Percentiles rank a stretch among this genome's conserved stretches.
These are phyloP conservation scores for Pseudisothecium myosuroides DNA, from an alignment of 225 moss, liverwort and hornwort genomes.

Conservation along the genomic window DNA sequence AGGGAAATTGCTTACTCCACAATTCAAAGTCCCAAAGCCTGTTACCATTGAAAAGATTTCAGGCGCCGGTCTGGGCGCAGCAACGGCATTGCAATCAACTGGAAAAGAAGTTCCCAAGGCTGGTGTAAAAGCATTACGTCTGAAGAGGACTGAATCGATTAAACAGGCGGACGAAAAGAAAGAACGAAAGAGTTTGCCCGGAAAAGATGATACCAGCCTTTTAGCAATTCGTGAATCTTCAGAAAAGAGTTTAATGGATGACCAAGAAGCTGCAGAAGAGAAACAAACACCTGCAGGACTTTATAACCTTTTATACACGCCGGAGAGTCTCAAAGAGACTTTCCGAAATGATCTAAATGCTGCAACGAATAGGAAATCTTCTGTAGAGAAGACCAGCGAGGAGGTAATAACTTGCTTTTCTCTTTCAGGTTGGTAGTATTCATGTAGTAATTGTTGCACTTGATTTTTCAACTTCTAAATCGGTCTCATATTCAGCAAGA, in stretches of 20 bases:
- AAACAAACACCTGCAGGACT: background rate
- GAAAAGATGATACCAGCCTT: background rate
- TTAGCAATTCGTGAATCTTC: background rate
- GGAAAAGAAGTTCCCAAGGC: background rate
- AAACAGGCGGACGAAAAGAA: background rate
- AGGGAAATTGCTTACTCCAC: conserved; percentile 1
- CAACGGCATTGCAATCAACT: background rate
- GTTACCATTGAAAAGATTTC: background rate
- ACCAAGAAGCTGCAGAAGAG: background rate
- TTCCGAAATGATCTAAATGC: background rate
- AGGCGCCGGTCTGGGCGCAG: background rate
- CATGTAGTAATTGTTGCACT: background rate
- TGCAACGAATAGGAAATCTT: background rate
- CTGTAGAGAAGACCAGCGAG: background rate
- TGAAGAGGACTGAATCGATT: background rate
- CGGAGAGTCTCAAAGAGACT: background rate
- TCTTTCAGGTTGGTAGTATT: background rate
- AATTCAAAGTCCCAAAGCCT: conserved; percentile 45
- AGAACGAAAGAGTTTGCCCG: background rate
- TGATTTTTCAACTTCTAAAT: background rate
- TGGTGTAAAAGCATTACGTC: background rate
- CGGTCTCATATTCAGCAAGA: background rate
- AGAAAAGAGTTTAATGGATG: background rate
- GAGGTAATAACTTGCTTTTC: conserved; percentile 13
- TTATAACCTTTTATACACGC: background rate